These are phyloP conservation scores for Cynanchum wilfordii DNA, from an alignment of 257 asterid species.

Conservation along the genomic window DNA sequence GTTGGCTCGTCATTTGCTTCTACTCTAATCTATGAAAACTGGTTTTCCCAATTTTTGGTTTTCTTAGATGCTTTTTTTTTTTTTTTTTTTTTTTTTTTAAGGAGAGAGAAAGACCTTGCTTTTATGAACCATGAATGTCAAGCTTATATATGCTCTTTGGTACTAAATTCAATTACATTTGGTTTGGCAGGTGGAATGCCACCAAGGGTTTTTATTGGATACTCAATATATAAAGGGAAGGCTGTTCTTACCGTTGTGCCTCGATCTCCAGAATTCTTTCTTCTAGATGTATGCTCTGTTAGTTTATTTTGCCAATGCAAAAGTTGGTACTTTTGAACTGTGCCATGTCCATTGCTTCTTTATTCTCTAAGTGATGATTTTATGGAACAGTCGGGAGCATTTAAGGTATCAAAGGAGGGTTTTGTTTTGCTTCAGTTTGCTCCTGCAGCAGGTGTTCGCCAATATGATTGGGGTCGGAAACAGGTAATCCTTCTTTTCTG, in stretches of 20 bases:
- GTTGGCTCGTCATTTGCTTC: neutral
- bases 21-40: neutral
- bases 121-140: neutral
- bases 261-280: conserved; percentile 76
- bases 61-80: neutral
- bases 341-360: conserved; percentile 8
- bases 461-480: conserved; percentile 90
- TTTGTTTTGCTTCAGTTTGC: conserved; percentile 81
- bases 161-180: neutral
- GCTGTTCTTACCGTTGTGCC: conserved; percentile 88
- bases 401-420: conserved; percentile 80
- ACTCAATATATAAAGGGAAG: conserved; percentile 87
- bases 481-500: conserved; percentile 47
- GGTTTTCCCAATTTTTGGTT: neutral
- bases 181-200: conserved; percentile 42
- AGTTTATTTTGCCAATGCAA: neutral
- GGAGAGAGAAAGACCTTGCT: neutral
- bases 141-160: neutral
- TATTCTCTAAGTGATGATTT: conserved; percentile 9
- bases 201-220: conserved; percentile 74
- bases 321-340: neutral
- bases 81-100: too few relatives aligned
- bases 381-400: conserved; percentile 80
- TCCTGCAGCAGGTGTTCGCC: conserved; percentile 86
- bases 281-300: conserved; percentile 56